Conservation (phyloP, 2,329 filamentous ascomycete species). For the Cladophialophora bantiana region DNA sequence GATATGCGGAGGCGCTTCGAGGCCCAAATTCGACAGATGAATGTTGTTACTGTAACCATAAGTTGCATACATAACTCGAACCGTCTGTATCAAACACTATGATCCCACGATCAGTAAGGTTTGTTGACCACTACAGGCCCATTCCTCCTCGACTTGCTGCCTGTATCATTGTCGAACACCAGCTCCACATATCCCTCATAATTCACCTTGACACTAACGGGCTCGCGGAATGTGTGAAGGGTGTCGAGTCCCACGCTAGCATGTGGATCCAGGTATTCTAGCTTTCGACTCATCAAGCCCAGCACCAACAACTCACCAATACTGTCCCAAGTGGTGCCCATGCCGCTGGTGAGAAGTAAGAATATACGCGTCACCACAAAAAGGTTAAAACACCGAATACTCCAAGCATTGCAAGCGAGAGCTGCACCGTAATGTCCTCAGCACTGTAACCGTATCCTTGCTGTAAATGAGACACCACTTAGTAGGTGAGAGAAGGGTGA, state of each 20-base stretch:
- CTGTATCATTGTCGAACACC: neutral
- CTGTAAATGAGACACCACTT: neutral
- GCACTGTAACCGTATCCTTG: constrained; percentile 22
- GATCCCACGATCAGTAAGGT: neutral
- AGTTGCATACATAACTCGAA: neutral
- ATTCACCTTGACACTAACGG: neutral
- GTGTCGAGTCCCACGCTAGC: neutral
- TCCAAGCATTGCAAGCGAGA: constrained; percentile 9
- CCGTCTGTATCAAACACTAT: neutral
- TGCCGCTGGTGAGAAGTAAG: constrained; percentile 10
- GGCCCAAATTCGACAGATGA: too few relatives aligned
- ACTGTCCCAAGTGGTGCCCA: constrained; percentile 25
- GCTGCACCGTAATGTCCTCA: constrained; percentile 9
- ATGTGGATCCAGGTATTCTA: neutral
- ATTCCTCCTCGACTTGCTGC: neutral
- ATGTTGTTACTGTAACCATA: too few relatives aligned
- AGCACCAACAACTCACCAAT: constrained; percentile 27
- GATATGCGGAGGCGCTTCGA: too few relatives aligned
- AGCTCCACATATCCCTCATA: neutral
- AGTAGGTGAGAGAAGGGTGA: constrained; percentile 1
- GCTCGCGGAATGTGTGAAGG: neutral
- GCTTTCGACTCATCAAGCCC: constrained; percentile 1
- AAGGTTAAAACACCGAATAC: constrained; percentile 20
- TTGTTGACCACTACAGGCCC: constrained; percentile 1
- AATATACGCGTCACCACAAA: constrained; percentile 13